Base-by-base conservation (phyloP, 176 grass and related monocot species). In the Neostapfia colusana region DNA sequence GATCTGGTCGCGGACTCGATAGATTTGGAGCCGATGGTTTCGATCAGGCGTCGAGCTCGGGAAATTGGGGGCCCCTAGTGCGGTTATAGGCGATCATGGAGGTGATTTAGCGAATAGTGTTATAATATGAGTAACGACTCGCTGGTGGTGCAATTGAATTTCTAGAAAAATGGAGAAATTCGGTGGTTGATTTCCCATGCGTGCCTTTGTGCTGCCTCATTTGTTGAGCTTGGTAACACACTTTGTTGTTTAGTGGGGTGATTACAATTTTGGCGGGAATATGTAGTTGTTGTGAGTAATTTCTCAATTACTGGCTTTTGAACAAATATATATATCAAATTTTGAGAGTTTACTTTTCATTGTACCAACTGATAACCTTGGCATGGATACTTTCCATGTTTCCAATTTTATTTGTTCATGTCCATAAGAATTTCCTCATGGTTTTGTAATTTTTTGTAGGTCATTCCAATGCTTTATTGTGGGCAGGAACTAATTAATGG, bases 391-490 rank as follows among this genome's bases (percentile, higher is more conserved):
- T 51, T 20, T 24, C 8, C 18, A 27, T 58, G 39, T 18, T 56
- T 18, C 25, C 27, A 49, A 38, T 70, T 34, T 81, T 36, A 12
- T 34, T 45, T 20, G 8, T 86, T 76, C 43, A 20, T 46, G 10
- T 15, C 74, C 45, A 10, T 74, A 64, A 57, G n/a, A 65, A n/a
- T 20, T 51, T 72, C 31, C 23, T 54, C 10, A 55, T 69, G 13
- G 8, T 31, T 79, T 39, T 15, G 27, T 36, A n/a, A n/a, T 35
- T 84, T 58, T 79, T 67, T 93, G 79, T 60, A 97, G 95, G 87
- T 79, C 53, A 79, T 91, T 73, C 79, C 87, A n/a, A 89, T 93
- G 84, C 74, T 97, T 23, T 97, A 92, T 71, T 97, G 91, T 1
- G 82, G 91, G 51, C 86, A 92, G 87, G 91, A 92, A 68, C 75